A percentile compares a stretch with the other conserved stretches of the same genome.
Conservation (phyloP, 306 rosid genomes). For the Citrullus amarus region DNA sequence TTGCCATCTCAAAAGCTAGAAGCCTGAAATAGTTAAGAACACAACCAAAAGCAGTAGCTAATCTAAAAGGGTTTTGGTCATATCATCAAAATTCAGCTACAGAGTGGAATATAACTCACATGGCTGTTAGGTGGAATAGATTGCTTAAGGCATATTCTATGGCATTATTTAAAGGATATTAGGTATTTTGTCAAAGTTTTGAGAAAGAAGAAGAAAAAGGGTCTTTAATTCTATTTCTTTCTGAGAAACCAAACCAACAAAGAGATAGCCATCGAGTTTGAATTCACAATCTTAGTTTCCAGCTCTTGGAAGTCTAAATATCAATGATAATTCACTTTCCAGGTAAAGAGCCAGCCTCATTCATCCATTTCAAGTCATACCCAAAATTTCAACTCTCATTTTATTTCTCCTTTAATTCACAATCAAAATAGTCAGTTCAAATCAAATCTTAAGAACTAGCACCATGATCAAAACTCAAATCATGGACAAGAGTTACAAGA, state of each 20-base stretch:
- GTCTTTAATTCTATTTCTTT: background rate
- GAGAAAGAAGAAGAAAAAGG: background rate
- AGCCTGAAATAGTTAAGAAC: background rate
- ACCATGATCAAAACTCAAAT: background rate
- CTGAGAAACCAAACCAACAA: background rate
- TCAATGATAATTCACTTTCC: background rate
- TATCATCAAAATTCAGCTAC: background rate
- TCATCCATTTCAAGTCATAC: background rate
- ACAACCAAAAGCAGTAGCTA: background rate
- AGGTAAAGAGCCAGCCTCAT: background rate
- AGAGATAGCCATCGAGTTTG: background rate
- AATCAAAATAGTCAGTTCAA: background rate
- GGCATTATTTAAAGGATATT: background rate
- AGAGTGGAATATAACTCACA: background rate
- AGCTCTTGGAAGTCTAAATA: background rate
- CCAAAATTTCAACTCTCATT: slow-evolving; percentile 1
- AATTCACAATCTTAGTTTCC: background rate
- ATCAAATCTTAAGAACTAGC: background rate
- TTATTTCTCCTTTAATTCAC: background rate
- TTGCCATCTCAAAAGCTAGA: background rate
- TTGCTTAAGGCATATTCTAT: slow-evolving; percentile 1
- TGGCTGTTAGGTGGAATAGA: background rate
- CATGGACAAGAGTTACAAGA: background rate
- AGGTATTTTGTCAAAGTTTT: background rate
- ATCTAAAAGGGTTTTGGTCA: background rate